These are phyloP conservation scores for Fraxinus sp. DNA, from an alignment of 305 asterid species.

Conservation along the genomic window DNA sequence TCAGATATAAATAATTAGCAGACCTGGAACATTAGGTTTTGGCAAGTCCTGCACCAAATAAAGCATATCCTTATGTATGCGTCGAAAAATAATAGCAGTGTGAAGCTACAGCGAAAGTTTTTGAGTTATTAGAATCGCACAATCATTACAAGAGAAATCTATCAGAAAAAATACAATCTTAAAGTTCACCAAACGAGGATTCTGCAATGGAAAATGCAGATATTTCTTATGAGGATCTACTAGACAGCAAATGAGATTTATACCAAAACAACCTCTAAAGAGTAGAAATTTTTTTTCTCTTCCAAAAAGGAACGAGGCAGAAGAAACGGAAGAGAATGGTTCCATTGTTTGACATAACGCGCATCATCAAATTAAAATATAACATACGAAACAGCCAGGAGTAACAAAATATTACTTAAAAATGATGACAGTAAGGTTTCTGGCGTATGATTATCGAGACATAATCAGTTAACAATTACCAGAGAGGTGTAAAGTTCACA, in stretches of 20 bases:
- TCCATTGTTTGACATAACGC: neutral
- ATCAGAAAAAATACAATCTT: neutral
- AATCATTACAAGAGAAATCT: neutral
- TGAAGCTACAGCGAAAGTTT: neutral
- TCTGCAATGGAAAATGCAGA: neutral
- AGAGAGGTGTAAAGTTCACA: neutral
- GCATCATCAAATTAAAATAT: neutral
- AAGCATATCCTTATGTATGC: neutral
- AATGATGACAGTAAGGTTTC: neutral
- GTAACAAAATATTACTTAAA: neutral
- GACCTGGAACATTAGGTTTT: neutral
- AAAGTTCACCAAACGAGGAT: neutral
- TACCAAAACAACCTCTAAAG: neutral
- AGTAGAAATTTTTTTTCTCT: neutral
- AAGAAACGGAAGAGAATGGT: neutral
- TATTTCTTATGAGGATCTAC: neutral
- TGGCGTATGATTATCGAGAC: neutral
- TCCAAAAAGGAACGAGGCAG: neutral
- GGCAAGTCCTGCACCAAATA: neutral
- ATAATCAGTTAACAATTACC: neutral
- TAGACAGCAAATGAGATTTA: neutral
- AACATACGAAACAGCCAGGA: neutral
- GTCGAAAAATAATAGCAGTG: neutral
- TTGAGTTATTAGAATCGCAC: neutral
- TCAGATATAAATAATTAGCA: slow-evolving; percentile 11